Evolutionary conservation across 169 alveolate genomes (phyloP).

Genomic region (Babesia divergens): DNA sequence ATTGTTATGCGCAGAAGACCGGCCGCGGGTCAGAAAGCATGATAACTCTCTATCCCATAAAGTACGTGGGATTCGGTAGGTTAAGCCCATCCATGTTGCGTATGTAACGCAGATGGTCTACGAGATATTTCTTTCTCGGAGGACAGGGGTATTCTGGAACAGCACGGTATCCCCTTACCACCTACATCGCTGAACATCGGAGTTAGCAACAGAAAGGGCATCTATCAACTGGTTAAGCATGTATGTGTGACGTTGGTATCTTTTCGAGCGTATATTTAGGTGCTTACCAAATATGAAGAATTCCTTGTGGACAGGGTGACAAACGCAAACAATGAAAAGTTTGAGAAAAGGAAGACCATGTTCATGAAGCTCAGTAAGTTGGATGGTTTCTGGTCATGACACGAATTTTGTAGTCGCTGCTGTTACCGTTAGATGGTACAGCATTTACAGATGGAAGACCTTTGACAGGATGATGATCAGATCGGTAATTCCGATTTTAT

Average conservation of each 20-base stretch:
- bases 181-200: slow-evolving; percentile 3
- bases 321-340: slow-evolving; percentile 12
- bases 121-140: slow-evolving; percentile 2
- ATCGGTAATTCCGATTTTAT: neutral
- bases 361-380: slow-evolving; percentile 46
- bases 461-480: neutral
- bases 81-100: neutral
- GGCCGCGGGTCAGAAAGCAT: neutral
- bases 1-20: neutral
- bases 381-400: neutral
- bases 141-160: slow-evolving; percentile 19
- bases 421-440: slow-evolving; percentile 20
- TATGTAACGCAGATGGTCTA: slow-evolving; percentile 14
- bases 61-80: slow-evolving; percentile 32
- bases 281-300: slow-evolving; percentile 33
- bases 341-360: slow-evolving; percentile 56
- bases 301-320: slow-evolving; percentile 14
- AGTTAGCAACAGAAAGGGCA: neutral
- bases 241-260: neutral
- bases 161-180: slow-evolving; percentile 55
- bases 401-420: slow-evolving; percentile 17
- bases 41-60: slow-evolving; percentile 28
- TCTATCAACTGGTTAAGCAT: slow-evolving; percentile 11
- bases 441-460: slow-evolving; percentile 24
- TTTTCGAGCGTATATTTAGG: neutral